phyloP scores from a whole-genome alignment of 2,329 filamentous ascomycete species.

The Tympanopsis confertula region DNA sequence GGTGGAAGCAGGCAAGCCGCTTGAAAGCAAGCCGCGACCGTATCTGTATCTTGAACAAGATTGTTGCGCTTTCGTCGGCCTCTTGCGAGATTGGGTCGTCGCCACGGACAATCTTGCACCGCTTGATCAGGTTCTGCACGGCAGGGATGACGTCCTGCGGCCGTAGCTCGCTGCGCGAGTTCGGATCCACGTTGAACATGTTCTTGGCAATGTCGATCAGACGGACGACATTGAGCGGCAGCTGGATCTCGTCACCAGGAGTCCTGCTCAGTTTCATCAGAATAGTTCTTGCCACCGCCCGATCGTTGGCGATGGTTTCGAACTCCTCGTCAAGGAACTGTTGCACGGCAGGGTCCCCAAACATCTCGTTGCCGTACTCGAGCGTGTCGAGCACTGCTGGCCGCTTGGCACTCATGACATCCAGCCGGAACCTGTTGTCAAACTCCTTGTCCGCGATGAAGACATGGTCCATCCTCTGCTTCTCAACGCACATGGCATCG shows the following conservation, averaged over 20 bases:
- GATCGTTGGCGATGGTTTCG: conserved; percentile 65
- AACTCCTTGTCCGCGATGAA: conserved; percentile 69
- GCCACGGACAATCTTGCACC: conserved; percentile 77
- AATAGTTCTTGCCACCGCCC: conserved; percentile 61
- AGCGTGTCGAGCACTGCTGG: conserved; percentile 59
- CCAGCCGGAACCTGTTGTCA: conserved; percentile 70
- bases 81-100: conserved; percentile 71
- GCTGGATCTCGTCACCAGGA: conserved; percentile 69
- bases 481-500: conserved; percentile 85
- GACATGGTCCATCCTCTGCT: conserved; percentile 79
- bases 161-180: conserved; percentile 76
- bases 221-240: conserved; percentile 82
- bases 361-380: conserved; percentile 76
- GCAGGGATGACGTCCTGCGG: conserved; percentile 77
- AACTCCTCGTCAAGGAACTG: conserved; percentile 79
- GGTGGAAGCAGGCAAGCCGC: conserved; percentile 74
- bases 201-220: conserved; percentile 85
- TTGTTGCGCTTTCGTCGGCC: conserved; percentile 76
- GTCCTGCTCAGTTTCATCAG: conserved; percentile 51
- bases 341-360: conserved; percentile 80
- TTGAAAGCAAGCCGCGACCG: conserved; percentile 88
- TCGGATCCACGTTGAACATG: conserved; percentile 80
- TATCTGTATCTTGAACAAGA: conserved; percentile 84
- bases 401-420: conserved; percentile 60
- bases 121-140: conserved; percentile 63